phyloP scores from a whole-genome alignment of 2,329 filamentous ascomycete species.

The Myrmaecium sp. region DNA sequence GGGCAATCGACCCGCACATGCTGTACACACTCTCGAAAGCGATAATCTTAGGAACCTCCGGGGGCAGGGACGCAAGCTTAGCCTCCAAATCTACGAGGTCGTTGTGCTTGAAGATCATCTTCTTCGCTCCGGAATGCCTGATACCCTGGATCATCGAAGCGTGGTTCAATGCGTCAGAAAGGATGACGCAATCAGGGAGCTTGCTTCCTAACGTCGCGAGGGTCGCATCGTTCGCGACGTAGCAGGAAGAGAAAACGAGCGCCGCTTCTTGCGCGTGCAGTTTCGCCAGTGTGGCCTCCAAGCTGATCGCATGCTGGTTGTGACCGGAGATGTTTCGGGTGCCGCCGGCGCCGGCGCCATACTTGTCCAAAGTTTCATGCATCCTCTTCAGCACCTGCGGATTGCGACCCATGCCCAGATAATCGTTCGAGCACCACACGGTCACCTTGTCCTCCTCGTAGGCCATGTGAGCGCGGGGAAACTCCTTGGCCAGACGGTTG shows the following conservation, averaged over 20 bases:
- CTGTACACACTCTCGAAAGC: constrained; percentile 98
- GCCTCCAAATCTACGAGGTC: constrained; percentile 83
- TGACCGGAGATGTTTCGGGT: constrained; percentile 97
- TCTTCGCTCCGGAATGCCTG: constrained; percentile 88
- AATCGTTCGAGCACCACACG: constrained; percentile 99
- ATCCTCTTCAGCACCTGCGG: constrained; percentile 71
- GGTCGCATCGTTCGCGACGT: constrained; percentile 94
- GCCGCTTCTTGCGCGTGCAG: constrained; percentile 85
- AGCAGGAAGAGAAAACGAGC: constrained; percentile 93
- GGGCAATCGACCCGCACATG: constrained; percentile 96
- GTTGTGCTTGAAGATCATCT: constrained; percentile 98
- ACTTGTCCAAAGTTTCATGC: constrained; percentile 88
- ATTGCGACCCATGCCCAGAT: constrained; percentile 94
- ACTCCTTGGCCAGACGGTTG: constrained; percentile 92
- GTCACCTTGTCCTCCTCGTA: constrained; percentile 72
- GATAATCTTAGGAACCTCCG: constrained; percentile 87
- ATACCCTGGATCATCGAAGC: constrained; percentile 99
- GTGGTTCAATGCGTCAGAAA: constrained; percentile 96
- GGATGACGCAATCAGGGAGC: constrained; percentile 85
- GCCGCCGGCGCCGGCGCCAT: constrained; percentile 86
- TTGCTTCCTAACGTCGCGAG: constrained; percentile 94
- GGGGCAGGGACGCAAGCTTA: constrained; percentile 75
- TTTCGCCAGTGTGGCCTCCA: constrained; percentile 70
- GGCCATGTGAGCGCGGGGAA: constrained; percentile 84
- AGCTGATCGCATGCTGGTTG: constrained; percentile 77